A percentile compares a stretch with the other conserved stretches of the same genome.
Conservation (phyloP, 2,329 filamentous ascomycete genomes). For the Cercospora sp. region DNA sequence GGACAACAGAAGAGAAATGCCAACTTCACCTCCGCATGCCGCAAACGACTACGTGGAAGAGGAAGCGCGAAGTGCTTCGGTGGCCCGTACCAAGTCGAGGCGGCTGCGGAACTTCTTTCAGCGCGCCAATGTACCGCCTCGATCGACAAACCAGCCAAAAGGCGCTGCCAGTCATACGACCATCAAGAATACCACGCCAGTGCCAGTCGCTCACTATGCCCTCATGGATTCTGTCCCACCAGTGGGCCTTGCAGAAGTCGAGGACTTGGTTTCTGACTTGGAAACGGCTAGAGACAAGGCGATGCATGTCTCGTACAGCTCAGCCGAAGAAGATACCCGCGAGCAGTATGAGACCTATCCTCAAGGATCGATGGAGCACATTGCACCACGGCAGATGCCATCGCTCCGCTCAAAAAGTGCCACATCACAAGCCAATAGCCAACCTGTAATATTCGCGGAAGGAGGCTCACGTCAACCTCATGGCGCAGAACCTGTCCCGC, state of each 20-base stretch:
- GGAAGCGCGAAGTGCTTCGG: background rate
- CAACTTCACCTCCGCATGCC: background rate
- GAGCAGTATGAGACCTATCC: background rate
- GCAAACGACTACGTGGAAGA: background rate
- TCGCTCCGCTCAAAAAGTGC: background rate
- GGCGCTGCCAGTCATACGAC: conserved; percentile 17
- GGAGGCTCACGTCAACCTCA: background rate
- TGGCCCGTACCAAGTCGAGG: conserved; percentile 38
- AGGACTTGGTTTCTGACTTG: conserved; percentile 48
- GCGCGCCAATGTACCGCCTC: conserved; percentile 45
- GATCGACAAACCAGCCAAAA: conserved; percentile 36
- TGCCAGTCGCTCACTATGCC: conserved; percentile 55
- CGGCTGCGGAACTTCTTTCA: conserved; percentile 63
- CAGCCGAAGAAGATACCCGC: background rate
- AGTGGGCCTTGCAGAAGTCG: conserved; percentile 48
- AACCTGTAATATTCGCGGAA: background rate
- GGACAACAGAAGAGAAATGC: background rate
- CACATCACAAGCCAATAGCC: background rate
- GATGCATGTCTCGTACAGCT: background rate
- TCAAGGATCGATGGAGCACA: background rate
- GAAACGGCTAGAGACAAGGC: conserved; percentile 30
- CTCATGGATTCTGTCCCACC: conserved; percentile 53
- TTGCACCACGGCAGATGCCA: background rate
- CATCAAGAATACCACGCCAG: conserved; percentile 12
- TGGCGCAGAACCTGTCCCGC: background rate